Evolutionary conservation across 2,329 filamentous ascomycete genomes (phyloP).

Genomic region (Colletotrichum melonis): DNA sequence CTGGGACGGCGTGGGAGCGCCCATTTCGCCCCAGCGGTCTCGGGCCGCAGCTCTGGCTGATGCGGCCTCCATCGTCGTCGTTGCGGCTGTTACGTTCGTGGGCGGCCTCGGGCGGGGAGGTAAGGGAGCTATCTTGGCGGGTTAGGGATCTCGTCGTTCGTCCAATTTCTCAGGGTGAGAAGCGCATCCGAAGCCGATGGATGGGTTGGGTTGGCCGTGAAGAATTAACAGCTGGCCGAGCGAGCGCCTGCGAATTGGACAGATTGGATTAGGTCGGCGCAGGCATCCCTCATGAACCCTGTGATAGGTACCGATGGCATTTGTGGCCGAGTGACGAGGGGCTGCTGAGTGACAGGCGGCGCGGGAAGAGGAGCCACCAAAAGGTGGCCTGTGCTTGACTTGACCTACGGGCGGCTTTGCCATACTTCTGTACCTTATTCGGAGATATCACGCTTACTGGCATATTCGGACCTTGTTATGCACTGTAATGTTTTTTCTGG

Average conservation of each 20-base stretch:
- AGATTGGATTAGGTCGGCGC: slow-evolving; percentile 35
- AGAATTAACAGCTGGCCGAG: slow-evolving; percentile 24
- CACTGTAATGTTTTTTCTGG: slow-evolving; percentile 14
- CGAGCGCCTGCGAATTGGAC: slow-evolving; percentile 30
- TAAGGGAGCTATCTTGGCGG: slow-evolving; percentile 29
- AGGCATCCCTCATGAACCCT: slow-evolving; percentile 35
- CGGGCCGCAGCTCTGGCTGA: slow-evolving; percentile 94
- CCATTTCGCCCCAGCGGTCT: slow-evolving; percentile 90
- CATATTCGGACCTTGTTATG: slow-evolving; percentile 2
- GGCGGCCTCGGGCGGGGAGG: slow-evolving; percentile 24
- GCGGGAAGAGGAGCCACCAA: slow-evolving; percentile 24
- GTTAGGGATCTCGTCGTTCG: slow-evolving; percentile 28
- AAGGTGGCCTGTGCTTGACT: slow-evolving; percentile 28
- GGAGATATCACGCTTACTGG: neutral
- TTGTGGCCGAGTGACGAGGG: slow-evolving; percentile 35
- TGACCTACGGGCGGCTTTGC: no score
- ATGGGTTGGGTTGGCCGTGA: neutral
- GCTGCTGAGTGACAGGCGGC: slow-evolving; percentile 27
- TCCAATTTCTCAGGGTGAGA: neutral
- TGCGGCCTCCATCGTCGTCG: slow-evolving; percentile 84
- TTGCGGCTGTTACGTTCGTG: slow-evolving; percentile 40
- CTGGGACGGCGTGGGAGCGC: slow-evolving; percentile 82
- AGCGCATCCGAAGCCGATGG: neutral
- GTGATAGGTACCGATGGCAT: slow-evolving; percentile 17
- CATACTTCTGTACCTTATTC: neutral